Base-by-base conservation (phyloP, 192 early-diverging fungal species). In the Gigaspora rosea region DNA sequence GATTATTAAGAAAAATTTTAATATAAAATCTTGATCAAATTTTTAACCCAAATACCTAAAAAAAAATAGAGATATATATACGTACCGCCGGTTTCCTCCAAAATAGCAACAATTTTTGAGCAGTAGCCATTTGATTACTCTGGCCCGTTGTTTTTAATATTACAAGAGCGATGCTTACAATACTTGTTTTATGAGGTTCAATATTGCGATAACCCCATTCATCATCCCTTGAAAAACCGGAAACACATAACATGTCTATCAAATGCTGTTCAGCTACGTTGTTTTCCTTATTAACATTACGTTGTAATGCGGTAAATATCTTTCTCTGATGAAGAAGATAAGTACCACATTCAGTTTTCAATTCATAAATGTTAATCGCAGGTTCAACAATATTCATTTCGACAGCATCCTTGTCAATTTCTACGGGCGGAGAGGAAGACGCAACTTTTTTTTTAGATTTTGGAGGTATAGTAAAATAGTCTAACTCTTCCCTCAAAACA, bases 11-110 rank as follows among this genome's bases (percentile, higher is more conserved):
- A n/a, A 74, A 67, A 27, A 54, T 71, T 46, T 13, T 50, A 67
- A 11, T 52, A 50, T 0, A 75, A 71, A 27, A 73, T 32, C 32
- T n/a, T n/a, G 61, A 51, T 2, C 27, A 1, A 33, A 27, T 78
- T 32, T 62, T 69, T 22, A 52, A 1, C 22, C 9, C 62, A 56
- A 35, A 51, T 2, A 80, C 11, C 27, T 48, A 18, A 72, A 46
- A 41, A 81, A 4, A 56, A 68, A 12, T 33, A 50, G 61, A 27
- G 15, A 47, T 66, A 8, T 68, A 27, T 8, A n/a, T 52, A 82
- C 79, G 71, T 86, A 88, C 88, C n/a, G 93, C 93, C 16, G 93
- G 92, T 78, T 93, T 94, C 84, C 91, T 91, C 88, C 90, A 94
- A 70, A 94, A 93, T 35, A 93, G 78, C 13, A 93, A 75, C 36